Evolutionary conservation across 768 basidiomycete genomes (phyloP), one percentile per base, ranked within the genome.

Genomic region (Suillus paluster): DNA sequence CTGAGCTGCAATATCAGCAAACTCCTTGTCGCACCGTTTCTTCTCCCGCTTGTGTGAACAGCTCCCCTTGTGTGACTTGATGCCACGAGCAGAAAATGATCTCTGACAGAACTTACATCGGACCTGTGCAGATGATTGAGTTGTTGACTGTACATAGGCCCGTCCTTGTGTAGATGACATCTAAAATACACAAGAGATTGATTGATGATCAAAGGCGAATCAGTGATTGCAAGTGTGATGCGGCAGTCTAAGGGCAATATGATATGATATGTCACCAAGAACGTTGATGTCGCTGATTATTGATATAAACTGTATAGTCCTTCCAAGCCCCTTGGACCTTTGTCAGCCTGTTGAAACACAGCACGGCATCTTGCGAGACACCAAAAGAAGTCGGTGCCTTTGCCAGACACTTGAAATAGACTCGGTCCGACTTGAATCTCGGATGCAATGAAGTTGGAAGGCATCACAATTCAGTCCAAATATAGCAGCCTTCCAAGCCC

Each of bases 21-120:
- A 61, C 60, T 61, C 60, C 30, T 46, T 33, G 8, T 56, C 14
- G 17, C 34, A 25, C 45, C 21, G 0, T 48, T 25, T 48, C 34
- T 56, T 56, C 21, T 44, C 41, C 48, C 9, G 41, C 34, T 46
- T 56, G 2, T 11, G 9, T 15, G 12, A 34, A 56, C 53, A 61
- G 53, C 52, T 46, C 15, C 53, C 53, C 36, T 56, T n/a, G 12
- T 61, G 60, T 3, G 44, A 61, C 45, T 56, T 61, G 60, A 61
- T 38, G 30, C 54, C 44, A 19, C 17, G n/a, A 30, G 60, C 0
- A 27, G n/a, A 23, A 19, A 61, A 61, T 5, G 14, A 10, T 19
- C 1, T 5, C 8, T 38, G 8, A 25, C 53, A 61, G 14, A 21
- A 25, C 25, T 56, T 19, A 39, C 60, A 61, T n/a, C 7, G 11